Conservation (phyloP, 805 yeast genomes). For the Yamadazyma paraphyllophila region DNA sequence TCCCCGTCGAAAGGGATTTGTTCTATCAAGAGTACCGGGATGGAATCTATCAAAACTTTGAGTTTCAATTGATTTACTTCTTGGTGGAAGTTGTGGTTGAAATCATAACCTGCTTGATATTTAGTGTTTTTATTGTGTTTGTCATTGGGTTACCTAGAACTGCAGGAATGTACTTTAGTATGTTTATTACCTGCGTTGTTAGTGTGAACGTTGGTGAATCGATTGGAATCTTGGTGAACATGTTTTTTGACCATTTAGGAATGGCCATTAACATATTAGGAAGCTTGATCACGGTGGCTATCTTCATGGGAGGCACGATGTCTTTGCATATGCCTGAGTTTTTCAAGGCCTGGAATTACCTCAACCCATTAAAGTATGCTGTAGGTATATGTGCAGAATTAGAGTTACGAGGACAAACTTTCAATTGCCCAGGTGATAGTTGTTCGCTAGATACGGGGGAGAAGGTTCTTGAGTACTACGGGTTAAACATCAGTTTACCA, state of each 20-base stretch:
- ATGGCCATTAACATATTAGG: conserved; percentile 76
- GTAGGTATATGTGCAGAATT: conserved; percentile 59
- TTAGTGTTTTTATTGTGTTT: conserved; percentile 61
- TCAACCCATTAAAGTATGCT: conserved; percentile 76
- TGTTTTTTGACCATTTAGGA: conserved; percentile 71
- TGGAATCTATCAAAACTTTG: conserved; percentile 60
- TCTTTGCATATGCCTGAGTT: conserved; percentile 72
- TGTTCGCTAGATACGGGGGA: conserved; percentile 30
- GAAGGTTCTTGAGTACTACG: conserved; percentile 30
- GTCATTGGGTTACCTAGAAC: conserved; percentile 73
- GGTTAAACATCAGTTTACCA: conserved; percentile 24
- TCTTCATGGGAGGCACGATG: conserved; percentile 83
- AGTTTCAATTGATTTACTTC: conserved; percentile 62
- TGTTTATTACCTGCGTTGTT: conserved; percentile 52
- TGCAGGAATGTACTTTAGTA: conserved; percentile 62
- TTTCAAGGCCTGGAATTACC: conserved; percentile 66
- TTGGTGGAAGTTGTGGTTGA: conserved; percentile 69
- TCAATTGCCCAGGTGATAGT: conserved; percentile 42
- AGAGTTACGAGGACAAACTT: conserved; percentile 50
- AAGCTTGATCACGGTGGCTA: conserved; percentile 63
- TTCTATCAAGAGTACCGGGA: conserved; percentile 80
- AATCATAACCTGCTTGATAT: conserved; percentile 53
- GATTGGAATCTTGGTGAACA: conserved; percentile 76
- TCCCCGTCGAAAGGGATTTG: conserved; percentile 68
- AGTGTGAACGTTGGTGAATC: conserved; percentile 79